Conservation (phyloP, 305 asterid genomes). For the Fraxinus floribunda region DNA sequence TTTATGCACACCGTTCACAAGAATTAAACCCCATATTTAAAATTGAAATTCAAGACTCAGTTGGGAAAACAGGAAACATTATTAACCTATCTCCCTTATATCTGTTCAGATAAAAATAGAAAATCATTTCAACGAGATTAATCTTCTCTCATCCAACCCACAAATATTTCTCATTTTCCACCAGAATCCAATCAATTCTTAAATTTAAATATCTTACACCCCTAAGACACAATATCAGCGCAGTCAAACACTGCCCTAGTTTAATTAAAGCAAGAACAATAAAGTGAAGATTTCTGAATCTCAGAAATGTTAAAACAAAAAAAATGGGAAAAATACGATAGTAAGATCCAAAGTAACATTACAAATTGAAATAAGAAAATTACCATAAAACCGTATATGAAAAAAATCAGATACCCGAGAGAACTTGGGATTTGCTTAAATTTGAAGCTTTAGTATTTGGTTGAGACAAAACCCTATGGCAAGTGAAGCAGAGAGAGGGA, state of each 20-base stretch:
- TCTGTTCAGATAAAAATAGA: background rate
- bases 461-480: conserved; percentile 41
- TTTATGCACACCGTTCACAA: background rate
- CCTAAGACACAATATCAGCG: background rate
- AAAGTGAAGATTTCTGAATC: background rate
- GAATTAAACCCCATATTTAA: background rate
- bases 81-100: background rate
- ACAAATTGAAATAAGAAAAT: background rate
- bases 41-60: background rate
- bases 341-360: background rate
- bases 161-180: background rate
- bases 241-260: too few relatives aligned
- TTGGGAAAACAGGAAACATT: background rate
- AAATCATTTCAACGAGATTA: background rate
- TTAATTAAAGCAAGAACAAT: background rate
- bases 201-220: background rate
- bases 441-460: conserved; percentile 21
- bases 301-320: background rate
- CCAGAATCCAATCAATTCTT: background rate
- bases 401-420: conserved; percentile 10
- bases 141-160: background rate
- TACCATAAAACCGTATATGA: background rate
- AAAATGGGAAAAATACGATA: background rate
- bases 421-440: conserved; percentile 19
- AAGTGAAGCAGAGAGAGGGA: background rate